These are phyloP conservation scores for Xylariaceae sp. DNA, from an alignment of 2,329 filamentous ascomycete species.

Conservation along the genomic window DNA sequence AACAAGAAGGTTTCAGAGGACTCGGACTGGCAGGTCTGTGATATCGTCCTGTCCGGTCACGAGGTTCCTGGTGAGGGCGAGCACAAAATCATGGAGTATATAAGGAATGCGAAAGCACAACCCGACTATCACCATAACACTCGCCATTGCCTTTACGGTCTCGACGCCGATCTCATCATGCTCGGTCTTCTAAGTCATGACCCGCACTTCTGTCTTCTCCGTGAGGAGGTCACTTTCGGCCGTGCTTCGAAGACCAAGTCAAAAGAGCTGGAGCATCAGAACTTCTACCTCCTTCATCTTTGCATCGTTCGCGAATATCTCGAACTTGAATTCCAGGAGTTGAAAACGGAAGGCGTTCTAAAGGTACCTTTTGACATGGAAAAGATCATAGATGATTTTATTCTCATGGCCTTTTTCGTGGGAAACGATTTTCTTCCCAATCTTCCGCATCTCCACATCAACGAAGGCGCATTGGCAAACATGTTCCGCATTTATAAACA, in stretches of 20 bases:
- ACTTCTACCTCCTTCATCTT: conserved; percentile 95
- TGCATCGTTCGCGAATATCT: conserved; percentile 97
- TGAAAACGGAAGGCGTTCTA: conserved; percentile 67
- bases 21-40: conserved; percentile 93
- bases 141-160: conserved; percentile 92
- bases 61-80: conserved; percentile 97
- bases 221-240: conserved; percentile 97
- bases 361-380: conserved; percentile 87
- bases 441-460: conserved; percentile 92
- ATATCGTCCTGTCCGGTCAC: conserved; percentile 93
- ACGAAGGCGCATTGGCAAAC: conserved; percentile 90
- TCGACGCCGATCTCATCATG: conserved; percentile 99
- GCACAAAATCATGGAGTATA: conserved; percentile 99
- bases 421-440: conserved; percentile 99
- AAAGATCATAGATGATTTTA: conserved; percentile 96
- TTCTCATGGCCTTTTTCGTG: conserved; percentile 98
- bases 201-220: conserved; percentile 92
- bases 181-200: conserved; percentile 94
- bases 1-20: conserved; percentile 98
- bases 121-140: conserved; percentile 88
- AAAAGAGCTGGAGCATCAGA: conserved; percentile 96
- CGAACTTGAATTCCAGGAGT: conserved; percentile 92
- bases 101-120: conserved; percentile 93
- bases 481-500: conserved; percentile 98
- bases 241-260: conserved; percentile 81